Conservation (phyloP, 345 rosid genomes). For the Syzygium aromaticum region DNA sequence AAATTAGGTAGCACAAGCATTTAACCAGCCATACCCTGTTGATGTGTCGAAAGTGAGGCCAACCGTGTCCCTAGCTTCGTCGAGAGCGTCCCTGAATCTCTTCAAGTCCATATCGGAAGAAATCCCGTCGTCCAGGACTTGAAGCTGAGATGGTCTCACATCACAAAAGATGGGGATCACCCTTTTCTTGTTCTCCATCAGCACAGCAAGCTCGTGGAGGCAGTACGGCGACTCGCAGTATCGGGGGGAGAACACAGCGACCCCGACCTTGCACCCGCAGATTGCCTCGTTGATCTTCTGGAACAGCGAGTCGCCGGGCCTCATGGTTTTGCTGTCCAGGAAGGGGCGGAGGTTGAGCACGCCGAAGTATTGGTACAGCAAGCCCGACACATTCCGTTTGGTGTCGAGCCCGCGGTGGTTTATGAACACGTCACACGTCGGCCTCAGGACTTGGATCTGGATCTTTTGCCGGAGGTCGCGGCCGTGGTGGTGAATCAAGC, state of each 20-base stretch:
- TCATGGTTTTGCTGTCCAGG: conserved; percentile 73
- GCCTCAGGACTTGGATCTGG: neutral
- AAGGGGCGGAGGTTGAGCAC: conserved; percentile 38
- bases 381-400: conserved; percentile 59
- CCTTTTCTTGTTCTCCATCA: conserved; percentile 61
- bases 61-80: conserved; percentile 66
- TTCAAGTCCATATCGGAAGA: conserved; percentile 23
- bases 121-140: conserved; percentile 25
- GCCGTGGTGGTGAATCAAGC: neutral
- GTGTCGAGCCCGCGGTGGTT: conserved; percentile 82
- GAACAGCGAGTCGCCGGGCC: conserved; percentile 63
- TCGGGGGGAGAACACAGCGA: conserved; percentile 71
- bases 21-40: conserved; percentile 39
- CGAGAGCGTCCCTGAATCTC: conserved; percentile 44
- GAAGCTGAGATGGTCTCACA: conserved; percentile 71
- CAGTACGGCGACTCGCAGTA: conserved; percentile 76
- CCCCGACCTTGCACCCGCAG: conserved; percentile 38
- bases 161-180: conserved; percentile 77
- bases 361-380: conserved; percentile 42
- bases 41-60: conserved; percentile 73
- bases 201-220: conserved; percentile 63
- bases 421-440: conserved; percentile 62
- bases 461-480: neutral
- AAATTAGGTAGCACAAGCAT: neutral
- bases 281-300: conserved; percentile 49